Evolutionary conservation across 257 asterid species (phyloP), one percentile per base, ranked within the genome.

Genomic region (Echites panduratus): DNA sequence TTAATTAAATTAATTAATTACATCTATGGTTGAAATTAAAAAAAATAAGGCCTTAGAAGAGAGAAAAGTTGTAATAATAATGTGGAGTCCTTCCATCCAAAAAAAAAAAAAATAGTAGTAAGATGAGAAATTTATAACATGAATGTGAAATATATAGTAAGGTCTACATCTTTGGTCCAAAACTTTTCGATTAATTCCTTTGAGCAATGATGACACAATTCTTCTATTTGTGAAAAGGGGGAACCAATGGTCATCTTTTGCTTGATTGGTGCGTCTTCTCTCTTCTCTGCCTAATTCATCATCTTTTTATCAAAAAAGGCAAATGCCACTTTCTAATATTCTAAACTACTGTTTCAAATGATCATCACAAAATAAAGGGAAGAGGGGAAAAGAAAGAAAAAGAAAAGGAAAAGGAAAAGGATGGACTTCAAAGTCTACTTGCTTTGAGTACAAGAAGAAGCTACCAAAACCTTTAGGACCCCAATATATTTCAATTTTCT

Each of bases 401-500:
- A n/a, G n/a, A n/a, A 29, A 16, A 19, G 52, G 59, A 43, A 50
- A 74, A 72, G 71, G 70, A 63, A 73, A 67, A 64, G 66, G 68
- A 56, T 54, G 43, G 72, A 70, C 69, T 79, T 67, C 62, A 73
- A 82, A 76, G 87, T 76, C 83, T 75, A 69, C 75, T 73, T 78
- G 84, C 86, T 88, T 88, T 73, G 79, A 75, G 70, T 71, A 82
- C 76, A 88, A 83, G 85, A 88, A 83, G 85, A 84, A 81, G 84
- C 84, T 74, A 75, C 81, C 62, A 58, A 80, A 74, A 84, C 73
- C 84, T 75, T 87, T 80, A 75, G 68, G 47, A 17, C 70, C 57
- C 26, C 75, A 73, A 70, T 77, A 70, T 77, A 29, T 61, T 29
- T 27, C 2, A 49, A 49, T 62, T 20, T 24, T n/a, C 47, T 35